phyloP scores from a whole-genome alignment of 345 rosid genomes.

The Arabis alpina region DNA sequence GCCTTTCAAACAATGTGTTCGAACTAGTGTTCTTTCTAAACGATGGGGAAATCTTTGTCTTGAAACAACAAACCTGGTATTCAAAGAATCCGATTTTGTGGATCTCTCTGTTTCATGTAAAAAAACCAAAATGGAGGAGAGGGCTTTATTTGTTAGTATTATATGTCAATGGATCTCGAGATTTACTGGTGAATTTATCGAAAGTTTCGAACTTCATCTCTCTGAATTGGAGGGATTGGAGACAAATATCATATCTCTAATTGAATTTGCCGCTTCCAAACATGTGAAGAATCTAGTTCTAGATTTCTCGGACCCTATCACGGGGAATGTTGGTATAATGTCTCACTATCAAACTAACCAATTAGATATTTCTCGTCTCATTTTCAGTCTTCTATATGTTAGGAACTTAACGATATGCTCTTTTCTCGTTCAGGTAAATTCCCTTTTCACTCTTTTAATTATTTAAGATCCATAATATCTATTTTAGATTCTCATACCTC shows the following conservation, averaged over 20 bases:
- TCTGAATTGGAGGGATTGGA: background rate
- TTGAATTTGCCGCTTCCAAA: constrained; percentile 23
- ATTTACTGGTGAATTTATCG: background rate
- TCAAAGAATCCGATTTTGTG: constrained; percentile 29
- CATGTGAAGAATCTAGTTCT: constrained; percentile 15
- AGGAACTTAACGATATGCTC: constrained; percentile 14
- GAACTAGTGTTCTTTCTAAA: constrained; percentile 28
- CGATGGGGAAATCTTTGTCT: constrained; percentile 26
- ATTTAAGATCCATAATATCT: background rate
- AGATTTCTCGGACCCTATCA: constrained; percentile 10
- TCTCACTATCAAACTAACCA: background rate
- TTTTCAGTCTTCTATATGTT: constrained; percentile 12
- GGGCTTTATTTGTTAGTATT: background rate
- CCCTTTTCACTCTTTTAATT: background rate
- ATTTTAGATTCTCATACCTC: too few species aligned
- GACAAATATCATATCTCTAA: background rate
- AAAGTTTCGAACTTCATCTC: constrained; percentile 26
- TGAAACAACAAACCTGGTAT: constrained; percentile 13
- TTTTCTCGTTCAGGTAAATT: constrained; percentile 22
- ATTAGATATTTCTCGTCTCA: constrained; percentile 24
- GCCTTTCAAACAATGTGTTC: constrained; percentile 29
- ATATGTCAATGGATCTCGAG: constrained; percentile 10
- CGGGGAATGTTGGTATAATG: background rate
- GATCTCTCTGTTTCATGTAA: background rate
- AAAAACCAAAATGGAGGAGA: background rate